A percentile compares a stretch with the other conserved stretches of the same genome.
phyloP scores from a whole-genome alignment of 2,329 filamentous ascomycete species.

The Penicillium sclerotiorum region DNA sequence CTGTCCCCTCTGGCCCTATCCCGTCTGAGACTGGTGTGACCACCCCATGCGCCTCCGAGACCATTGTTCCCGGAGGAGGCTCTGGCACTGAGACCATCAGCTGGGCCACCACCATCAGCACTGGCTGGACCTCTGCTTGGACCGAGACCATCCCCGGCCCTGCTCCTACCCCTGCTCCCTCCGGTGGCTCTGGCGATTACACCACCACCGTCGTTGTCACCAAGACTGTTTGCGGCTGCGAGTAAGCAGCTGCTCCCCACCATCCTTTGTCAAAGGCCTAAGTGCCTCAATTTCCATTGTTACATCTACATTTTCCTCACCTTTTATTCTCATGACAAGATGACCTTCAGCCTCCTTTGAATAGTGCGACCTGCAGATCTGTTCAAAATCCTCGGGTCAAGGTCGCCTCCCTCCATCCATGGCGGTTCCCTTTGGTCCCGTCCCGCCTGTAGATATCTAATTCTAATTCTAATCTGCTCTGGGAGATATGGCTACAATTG shows the following conservation, averaged over 20 bases:
- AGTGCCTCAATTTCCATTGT: no score
- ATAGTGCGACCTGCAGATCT: conserved; percentile 29
- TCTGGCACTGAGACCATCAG: conserved; percentile 7
- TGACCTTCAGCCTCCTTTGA: conserved; percentile 20
- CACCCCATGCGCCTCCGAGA: conserved; percentile 4
- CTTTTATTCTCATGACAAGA: conserved; percentile 20
- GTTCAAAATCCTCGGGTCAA: conserved; percentile 13
- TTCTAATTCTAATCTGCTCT: conserved; percentile 36
- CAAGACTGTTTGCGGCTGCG: conserved; percentile 29
- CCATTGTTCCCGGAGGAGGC: conserved; percentile 5
- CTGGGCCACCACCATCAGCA: conserved; percentile 7
- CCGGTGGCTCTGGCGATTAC: conserved; percentile 9
- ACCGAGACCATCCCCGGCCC: conserved; percentile 1
- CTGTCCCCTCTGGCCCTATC: conserved; percentile 2
- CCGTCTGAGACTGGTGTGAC: neutral
- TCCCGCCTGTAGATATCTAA: conserved; percentile 37
- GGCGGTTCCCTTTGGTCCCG: conserved; percentile 19
- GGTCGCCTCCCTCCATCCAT: conserved; percentile 3
- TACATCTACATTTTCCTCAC: conserved; percentile 4
- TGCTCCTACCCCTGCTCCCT: conserved; percentile 17
- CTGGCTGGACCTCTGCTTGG: neutral
- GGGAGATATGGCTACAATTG: conserved; percentile 13
- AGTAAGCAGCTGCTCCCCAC: conserved; percentile 24
- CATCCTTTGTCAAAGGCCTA: no score
- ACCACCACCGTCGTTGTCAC: conserved; percentile 27